Conservation (phyloP, 2,329 filamentous ascomycete species). For the Claviceps humidiphila region DNA sequence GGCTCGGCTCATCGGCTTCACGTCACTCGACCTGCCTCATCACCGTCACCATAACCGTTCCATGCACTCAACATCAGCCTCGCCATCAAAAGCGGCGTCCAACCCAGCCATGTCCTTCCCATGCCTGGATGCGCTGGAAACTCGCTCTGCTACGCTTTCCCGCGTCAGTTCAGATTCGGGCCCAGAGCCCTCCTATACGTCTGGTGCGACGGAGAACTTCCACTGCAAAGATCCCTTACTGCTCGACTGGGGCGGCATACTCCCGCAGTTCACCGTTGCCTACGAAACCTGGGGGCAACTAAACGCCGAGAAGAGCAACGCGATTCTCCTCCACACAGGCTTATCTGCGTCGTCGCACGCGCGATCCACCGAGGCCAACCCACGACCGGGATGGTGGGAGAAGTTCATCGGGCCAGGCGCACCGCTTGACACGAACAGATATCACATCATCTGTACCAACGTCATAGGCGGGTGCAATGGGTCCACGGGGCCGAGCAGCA, state of each 20-base stretch:
- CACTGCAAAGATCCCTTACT: slow-evolving; percentile 61
- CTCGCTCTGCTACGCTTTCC: slow-evolving; percentile 56
- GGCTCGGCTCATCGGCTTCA: slow-evolving; percentile 1
- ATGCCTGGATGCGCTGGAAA: slow-evolving; percentile 75
- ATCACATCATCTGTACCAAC: slow-evolving; percentile 92
- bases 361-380: slow-evolving; percentile 76
- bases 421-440: slow-evolving; percentile 80
- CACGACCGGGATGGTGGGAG: slow-evolving; percentile 95
- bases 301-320: slow-evolving; percentile 72
- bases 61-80: slow-evolving; percentile 8
- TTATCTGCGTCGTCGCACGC: slow-evolving; percentile 96
- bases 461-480: slow-evolving; percentile 93
- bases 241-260: slow-evolving; percentile 89
- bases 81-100: slow-evolving; percentile 34
- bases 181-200: slow-evolving; percentile 88
- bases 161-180: slow-evolving; percentile 49
- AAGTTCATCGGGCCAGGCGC: slow-evolving; percentile 86
- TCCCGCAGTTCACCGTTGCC: slow-evolving; percentile 78
- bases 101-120: slow-evolving; percentile 85
- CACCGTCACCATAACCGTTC: background rate
- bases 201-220: slow-evolving; percentile 69
- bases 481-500: slow-evolving; percentile 77
- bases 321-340: slow-evolving; percentile 83
- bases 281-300: slow-evolving; percentile 86
- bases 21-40: background rate